A percentile compares a stretch with the other conserved stretches of the same genome.
Evolutionary conservation across 192 early-diverging fungal species (phyloP).

Genomic region (Coemansia sp.): DNA sequence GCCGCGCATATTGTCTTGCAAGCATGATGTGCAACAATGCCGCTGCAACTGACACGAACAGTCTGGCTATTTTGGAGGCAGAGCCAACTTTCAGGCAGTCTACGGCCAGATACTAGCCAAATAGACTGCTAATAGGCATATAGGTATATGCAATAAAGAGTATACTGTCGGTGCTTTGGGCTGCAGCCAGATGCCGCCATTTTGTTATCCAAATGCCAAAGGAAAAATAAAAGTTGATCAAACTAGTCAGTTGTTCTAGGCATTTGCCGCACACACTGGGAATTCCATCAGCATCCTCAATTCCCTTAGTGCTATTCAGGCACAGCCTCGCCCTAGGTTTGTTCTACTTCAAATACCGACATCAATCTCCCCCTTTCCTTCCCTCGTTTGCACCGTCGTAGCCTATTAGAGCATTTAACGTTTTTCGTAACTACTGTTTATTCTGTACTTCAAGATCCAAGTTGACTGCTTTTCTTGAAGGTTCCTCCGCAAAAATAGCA

Average conservation of each 20-base stretch:
- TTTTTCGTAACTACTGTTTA: constrained; percentile 1
- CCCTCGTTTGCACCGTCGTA: not conserved
- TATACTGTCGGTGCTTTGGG: too few relatives aligned
- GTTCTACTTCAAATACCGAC: constrained; percentile 1
- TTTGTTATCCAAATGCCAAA: not conserved
- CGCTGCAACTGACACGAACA: not conserved
- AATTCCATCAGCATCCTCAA: not conserved
- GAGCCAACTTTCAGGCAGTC: too few relatives aligned
- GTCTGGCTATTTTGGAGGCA: not conserved
- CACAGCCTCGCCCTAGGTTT: constrained; percentile 1
- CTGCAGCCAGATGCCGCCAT: not conserved
- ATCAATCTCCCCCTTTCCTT: not conserved
- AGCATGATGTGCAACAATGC: not conserved
- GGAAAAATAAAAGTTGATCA: constrained; percentile 1
- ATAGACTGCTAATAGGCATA: too few relatives aligned
- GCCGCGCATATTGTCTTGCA: not conserved
- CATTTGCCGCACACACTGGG: not conserved
- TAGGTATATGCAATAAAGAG: too few relatives aligned
- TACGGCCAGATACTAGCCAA: too few relatives aligned
- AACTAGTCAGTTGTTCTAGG: not conserved
- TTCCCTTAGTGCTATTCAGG: not conserved
- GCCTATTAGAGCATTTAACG: constrained; percentile 1
- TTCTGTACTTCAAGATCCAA: not conserved
- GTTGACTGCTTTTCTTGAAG: constrained; percentile 1
- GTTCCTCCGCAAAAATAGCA: not conserved